phyloP scores from a whole-genome alignment of 148 eudicot genomes.

The Diospyros lotus region DNA sequence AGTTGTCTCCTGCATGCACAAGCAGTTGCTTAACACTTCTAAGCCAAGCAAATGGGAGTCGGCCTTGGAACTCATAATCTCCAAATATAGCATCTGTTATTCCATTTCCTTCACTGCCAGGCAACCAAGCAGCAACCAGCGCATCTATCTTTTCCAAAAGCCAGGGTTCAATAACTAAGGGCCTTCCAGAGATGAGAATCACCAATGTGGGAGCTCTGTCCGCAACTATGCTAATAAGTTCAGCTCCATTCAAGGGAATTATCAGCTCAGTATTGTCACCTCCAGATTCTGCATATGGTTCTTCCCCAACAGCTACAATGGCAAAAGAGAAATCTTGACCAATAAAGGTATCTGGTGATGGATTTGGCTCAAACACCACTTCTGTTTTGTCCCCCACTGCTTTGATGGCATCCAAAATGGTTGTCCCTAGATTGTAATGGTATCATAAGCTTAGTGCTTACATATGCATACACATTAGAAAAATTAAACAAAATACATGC shows the following conservation, averaged over 20 bases:
- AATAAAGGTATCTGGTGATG: slow-evolving; percentile 56
- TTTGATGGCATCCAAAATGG: slow-evolving; percentile 75
- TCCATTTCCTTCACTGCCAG: slow-evolving; percentile 88
- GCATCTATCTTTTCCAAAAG: slow-evolving; percentile 72
- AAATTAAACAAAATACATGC: not conserved
- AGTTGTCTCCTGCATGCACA: slow-evolving; percentile 34
- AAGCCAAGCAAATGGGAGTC: slow-evolving; percentile 80
- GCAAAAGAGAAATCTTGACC: slow-evolving; percentile 58
- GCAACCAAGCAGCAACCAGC: slow-evolving; percentile 87
- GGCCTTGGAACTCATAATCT: slow-evolving; percentile 71
- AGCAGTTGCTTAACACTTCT: slow-evolving; percentile 76
- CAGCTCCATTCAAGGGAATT: slow-evolving; percentile 68
- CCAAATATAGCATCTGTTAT: slow-evolving; percentile 81
- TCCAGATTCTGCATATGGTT: slow-evolving; percentile 68
- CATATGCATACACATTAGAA: too few species aligned
- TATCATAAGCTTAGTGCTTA: not conserved
- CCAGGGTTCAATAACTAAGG: slow-evolving; percentile 63
- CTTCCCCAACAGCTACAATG: slow-evolving; percentile 84
- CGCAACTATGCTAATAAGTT: slow-evolving; percentile 51
- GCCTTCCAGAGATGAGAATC: slow-evolving; percentile 79
- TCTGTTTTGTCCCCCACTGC: slow-evolving; percentile 50
- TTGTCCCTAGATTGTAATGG: slow-evolving; percentile 50
- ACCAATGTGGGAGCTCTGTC: slow-evolving; percentile 66
- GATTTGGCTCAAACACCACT: slow-evolving; percentile 59
- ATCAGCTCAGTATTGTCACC: slow-evolving; percentile 70